Base-by-base conservation (phyloP, 2,329 filamentous ascomycete genomes). In the Pyrenophora seminiperda region DNA sequence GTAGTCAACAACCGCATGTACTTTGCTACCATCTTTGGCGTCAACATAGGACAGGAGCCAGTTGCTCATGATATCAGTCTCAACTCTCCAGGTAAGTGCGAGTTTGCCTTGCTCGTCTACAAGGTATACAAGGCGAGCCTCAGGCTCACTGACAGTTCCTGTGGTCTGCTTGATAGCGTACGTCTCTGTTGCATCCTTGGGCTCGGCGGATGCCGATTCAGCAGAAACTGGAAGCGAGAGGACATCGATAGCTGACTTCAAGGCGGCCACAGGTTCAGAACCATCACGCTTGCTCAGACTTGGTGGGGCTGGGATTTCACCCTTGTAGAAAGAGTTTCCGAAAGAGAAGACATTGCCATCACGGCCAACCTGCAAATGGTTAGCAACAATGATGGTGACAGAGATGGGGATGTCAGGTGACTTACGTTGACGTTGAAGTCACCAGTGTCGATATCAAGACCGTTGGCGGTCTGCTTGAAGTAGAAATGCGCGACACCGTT, bases 31-130 rank as follows among this genome's bases (percentile, higher is more conserved):
- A 42, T 73, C 74, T 4, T 68, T 65, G 4, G 81, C 80, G 42
- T 84, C 79, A 24, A 84, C 76, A 58, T 85, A 85, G 2, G 80
- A 79, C 33, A 83, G 67, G n/a, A 85, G 75, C 81, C 81, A 85
- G 70, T 84, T 81, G 52, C 79, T 76, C 7, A 74, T 51, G 32
- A 83, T 67, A 48, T 85, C 81, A 2, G 82, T 85, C 75, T 85
- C 82, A 9, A 85, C 73, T 61, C 82, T 74, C 83, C 82, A 85
- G 0, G 79, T 73, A 15, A 84, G 72, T 5, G 74, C 75, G 4
- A 85, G 72, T 2, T 61, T 70, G 38, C 76, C 76, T 32, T 81
- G 76, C 0, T 72, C 63, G 50, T 77, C 79, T 58, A 77, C 73
- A 33, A 83, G 74, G 67, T 85, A 85, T 30, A 82, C 77, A 2